These are phyloP conservation scores for Aspergillus tamarii DNA, from an alignment of 2,329 filamentous ascomycete genomes.

Conservation along the genomic window DNA sequence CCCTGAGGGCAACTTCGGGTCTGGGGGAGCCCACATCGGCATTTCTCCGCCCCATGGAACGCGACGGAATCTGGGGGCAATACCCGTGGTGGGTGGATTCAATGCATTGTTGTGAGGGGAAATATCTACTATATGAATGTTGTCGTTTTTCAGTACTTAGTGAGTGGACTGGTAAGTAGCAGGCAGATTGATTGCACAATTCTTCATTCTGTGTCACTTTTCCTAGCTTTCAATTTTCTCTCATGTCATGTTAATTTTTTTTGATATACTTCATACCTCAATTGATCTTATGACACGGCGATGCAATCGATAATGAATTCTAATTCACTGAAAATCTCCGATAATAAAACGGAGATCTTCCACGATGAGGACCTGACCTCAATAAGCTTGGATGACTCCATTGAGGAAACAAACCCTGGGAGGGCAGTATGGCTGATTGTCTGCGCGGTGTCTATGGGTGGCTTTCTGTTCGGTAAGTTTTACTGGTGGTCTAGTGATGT, in stretches of 20 bases:
- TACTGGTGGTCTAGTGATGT: not conserved
- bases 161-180: not conserved
- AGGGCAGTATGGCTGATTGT: constrained; percentile 21
- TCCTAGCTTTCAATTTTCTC: not conserved
- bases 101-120: constrained; percentile 3
- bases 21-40: constrained; percentile 7
- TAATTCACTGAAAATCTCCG: not conserved
- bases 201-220: not conserved
- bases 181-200: not conserved
- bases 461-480: constrained; percentile 21
- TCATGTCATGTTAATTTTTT: not conserved
- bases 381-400: constrained; percentile 16
- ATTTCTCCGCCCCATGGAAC: constrained; percentile 8
- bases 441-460: constrained; percentile 23
- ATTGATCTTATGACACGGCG: not conserved
- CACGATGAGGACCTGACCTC: constrained; percentile 6
- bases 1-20: not conserved
- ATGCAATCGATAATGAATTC: constrained; percentile 5
- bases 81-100: not conserved
- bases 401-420: constrained; percentile 17
- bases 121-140: constrained; percentile 4
- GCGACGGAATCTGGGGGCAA: constrained; percentile 6
- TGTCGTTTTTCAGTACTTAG: not conserved
- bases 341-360: constrained; percentile 6
- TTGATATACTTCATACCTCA: not conserved